Conservation (phyloP, 768 basidiomycete genomes). For the Rhizopogon roseolus region DNA sequence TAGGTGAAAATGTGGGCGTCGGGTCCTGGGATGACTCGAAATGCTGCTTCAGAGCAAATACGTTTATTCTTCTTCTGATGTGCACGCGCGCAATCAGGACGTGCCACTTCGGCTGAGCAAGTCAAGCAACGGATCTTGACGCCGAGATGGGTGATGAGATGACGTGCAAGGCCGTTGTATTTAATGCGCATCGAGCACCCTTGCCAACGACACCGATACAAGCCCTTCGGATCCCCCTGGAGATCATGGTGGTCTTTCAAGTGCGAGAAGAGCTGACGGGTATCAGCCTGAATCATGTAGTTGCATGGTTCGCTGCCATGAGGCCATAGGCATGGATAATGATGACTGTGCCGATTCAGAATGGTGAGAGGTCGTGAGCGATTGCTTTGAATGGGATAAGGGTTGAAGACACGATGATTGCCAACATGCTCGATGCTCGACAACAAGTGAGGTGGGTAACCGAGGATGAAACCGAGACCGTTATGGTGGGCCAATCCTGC, state of each 20-base stretch:
- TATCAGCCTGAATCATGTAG: neutral
- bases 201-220: neutral
- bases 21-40: neutral
- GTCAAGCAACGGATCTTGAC: neutral
- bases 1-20: neutral
- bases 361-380: too few species aligned
- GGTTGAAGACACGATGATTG: too few species aligned
- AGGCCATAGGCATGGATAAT: too few species aligned
- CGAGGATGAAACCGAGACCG: too few species aligned
- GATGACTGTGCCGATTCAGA: too few species aligned
- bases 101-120: neutral
- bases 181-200: neutral
- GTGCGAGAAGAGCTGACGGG: neutral
- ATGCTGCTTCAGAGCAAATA: neutral
- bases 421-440: too few species aligned
- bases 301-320: too few species aligned
- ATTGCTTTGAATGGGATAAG: too few species aligned
- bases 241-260: slow-evolving; percentile 1
- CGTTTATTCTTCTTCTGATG: neutral
- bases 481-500: too few species aligned
- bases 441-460: too few species aligned
- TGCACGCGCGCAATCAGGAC: neutral
- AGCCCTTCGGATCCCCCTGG: neutral
- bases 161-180: neutral
- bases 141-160: slow-evolving; percentile 2